Percentiles rank a stretch among this genome's conserved stretches.
Conservation (phyloP, 2,329 filamentous ascomycete species). For the Fusarium abutilonis region DNA sequence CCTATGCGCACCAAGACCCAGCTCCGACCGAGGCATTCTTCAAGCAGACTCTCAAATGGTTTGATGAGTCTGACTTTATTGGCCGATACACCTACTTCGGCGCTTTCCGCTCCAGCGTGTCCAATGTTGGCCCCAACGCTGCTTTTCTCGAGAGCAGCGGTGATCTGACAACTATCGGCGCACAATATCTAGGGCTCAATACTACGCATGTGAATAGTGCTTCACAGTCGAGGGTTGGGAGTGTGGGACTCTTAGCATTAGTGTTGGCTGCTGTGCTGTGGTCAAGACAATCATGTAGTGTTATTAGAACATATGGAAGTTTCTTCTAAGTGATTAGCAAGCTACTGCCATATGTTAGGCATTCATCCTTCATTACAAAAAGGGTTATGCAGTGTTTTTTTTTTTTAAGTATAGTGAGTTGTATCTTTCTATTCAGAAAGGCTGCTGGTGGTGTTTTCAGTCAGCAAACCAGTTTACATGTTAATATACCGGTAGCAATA, state of each 20-base stretch:
- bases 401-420: neutral
- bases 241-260: constrained; percentile 7
- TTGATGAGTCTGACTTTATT: constrained; percentile 67
- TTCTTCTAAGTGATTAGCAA: neutral
- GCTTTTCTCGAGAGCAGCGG: constrained; percentile 76
- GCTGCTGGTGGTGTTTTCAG: no score
- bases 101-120: constrained; percentile 73
- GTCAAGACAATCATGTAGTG: constrained; percentile 15
- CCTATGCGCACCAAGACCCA: constrained; percentile 66
- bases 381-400: neutral
- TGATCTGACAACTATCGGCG: constrained; percentile 77
- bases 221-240: constrained; percentile 1
- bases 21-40: constrained; percentile 70
- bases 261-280: constrained; percentile 6
- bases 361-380: neutral
- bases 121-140: constrained; percentile 78
- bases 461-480: no score
- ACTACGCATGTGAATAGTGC: constrained; percentile 54
- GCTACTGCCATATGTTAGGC: neutral
- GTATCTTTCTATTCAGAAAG: neutral
- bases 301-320: no score
- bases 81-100: constrained; percentile 80
- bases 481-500: neutral
- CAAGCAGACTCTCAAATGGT: constrained; percentile 71
- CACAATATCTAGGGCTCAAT: constrained; percentile 75